phyloP scores from a whole-genome alignment of 495 filamentous ascomycete genomes.

The Hypoxylon subgilvum region DNA sequence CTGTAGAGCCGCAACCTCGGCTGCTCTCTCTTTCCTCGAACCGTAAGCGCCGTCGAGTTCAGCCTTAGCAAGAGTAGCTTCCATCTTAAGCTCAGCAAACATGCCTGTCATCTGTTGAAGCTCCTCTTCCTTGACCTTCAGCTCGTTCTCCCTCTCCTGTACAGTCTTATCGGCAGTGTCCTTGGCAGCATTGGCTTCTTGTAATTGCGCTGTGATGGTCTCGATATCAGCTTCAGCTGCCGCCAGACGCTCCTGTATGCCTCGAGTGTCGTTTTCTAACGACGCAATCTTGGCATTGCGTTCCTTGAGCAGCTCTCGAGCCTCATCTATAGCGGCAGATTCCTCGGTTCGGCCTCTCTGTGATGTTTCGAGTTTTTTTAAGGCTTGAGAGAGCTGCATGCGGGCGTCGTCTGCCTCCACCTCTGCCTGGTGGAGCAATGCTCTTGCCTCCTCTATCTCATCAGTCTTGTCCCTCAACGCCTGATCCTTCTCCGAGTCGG shows the following conservation, averaged over 20 bases:
- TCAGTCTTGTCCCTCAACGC: constrained; percentile 57
- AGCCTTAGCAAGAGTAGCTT: constrained; percentile 87
- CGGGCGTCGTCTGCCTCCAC: constrained; percentile 53
- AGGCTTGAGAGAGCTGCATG: constrained; percentile 54
- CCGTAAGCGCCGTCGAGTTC: constrained; percentile 96
- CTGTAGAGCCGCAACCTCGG: constrained; percentile 71
- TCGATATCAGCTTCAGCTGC: constrained; percentile 43
- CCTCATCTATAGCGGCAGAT: constrained; percentile 45
- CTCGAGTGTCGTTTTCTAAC: constrained; percentile 51
- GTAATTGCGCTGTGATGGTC: constrained; percentile 43
- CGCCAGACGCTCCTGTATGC: constrained; percentile 47
- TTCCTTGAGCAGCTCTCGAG: constrained; percentile 57
- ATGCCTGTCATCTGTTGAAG: constrained; percentile 78
- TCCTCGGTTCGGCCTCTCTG: constrained; percentile 47
- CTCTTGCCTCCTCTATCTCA: constrained; percentile 60
- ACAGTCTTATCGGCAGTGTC: constrained; percentile 42
- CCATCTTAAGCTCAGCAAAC: constrained; percentile 84
- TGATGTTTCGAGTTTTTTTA: constrained; percentile 59
- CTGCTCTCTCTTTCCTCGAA: constrained; percentile 74
- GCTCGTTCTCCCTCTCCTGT: constrained; percentile 49
- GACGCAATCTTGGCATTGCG: constrained; percentile 55
- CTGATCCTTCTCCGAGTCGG: constrained; percentile 65
- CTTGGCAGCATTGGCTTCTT: constrained; percentile 45
- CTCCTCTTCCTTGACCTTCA: constrained; percentile 65
- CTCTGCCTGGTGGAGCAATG: constrained; percentile 55